Base-by-base conservation (phyloP, 1,284 basidiomycete species). In the Rhodotorula sp. region DNA sequence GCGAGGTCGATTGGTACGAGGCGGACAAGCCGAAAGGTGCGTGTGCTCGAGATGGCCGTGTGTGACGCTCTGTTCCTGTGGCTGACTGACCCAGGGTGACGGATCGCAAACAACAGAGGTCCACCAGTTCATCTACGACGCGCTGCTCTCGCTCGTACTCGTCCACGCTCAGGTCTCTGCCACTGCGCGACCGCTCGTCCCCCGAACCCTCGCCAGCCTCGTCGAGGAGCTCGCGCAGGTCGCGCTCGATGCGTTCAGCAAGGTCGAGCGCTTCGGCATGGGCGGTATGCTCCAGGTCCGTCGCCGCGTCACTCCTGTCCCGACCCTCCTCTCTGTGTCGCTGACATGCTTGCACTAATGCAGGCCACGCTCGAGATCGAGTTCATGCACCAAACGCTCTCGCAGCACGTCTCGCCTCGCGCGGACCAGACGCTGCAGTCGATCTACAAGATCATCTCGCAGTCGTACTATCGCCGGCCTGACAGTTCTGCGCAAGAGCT, bases 281-380 rank as follows among this genome's bases (percentile, higher is more conserved):
- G 97, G 97, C 59, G 97, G 97, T 18, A 99, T 99, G 97, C 85
- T 99, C 48, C 88, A 92, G 71, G 93, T 94, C 80, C 74, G 89
- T 85, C 28, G 4, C 19, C 21, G 80, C 74, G 89, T 85, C 28
- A 5, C 19, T 21, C 8, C 43, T 15, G 7, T 26, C 8, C 56
- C 21, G 34, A 34, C 34, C 5, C 34, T 34, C 5, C 8, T 34
- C 34, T 34, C 34, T 34, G 5, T 34, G 34, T 43, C 38, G 10
- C 38, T 43, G 12, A 43, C 38, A 43, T 43, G 38, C 38, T 43
- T 2, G 12, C 38, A 12, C 38, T 12, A 2, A 28, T 26, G n/a
- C 79, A 97, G 90, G 95, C 97, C 3, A 99, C 97, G 3, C 87
- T 99, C 45, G 97, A 99, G 82, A 97, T 98, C 77, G 97, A 99